A percentile compares a stretch with the other conserved stretches of the same genome.
phyloP scores from a whole-genome alignment of 176 grass and related monocot genomes.

The Carex littledalei region DNA sequence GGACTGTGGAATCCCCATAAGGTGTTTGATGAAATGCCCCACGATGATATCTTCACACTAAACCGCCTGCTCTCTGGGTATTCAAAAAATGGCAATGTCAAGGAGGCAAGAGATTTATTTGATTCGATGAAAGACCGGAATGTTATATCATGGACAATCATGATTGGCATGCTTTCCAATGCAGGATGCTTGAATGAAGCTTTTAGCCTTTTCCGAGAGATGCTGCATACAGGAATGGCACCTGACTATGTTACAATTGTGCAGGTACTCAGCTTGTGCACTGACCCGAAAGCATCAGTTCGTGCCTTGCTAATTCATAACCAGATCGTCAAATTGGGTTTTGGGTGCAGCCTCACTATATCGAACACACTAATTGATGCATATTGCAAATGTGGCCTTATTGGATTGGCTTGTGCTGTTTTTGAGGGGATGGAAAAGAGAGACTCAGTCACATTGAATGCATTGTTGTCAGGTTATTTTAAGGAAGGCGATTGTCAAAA shows the following conservation, averaged over 20 bases:
- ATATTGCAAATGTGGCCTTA: conserved; percentile 72
- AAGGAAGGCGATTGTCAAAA: conserved; percentile 51
- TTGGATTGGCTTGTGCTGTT: conserved; percentile 22
- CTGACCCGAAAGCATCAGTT: background rate
- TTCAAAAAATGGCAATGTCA: conserved; percentile 22
- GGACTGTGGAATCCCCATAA: conserved; percentile 23
- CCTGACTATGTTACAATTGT: conserved; percentile 41
- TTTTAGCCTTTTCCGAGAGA: conserved; percentile 42
- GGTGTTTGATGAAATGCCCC: conserved; percentile 58
- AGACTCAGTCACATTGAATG: conserved; percentile 74
- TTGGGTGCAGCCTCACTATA: conserved; percentile 22
- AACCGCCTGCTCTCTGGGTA: conserved; percentile 59
- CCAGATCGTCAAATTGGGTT: conserved; percentile 40
- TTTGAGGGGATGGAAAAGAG: conserved; percentile 55
- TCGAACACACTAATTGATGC: conserved; percentile 73
- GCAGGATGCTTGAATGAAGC: conserved; percentile 28
- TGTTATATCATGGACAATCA: conserved; percentile 59
- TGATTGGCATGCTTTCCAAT: conserved; percentile 38
- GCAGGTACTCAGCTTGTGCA: conserved; percentile 40
- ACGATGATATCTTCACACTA: conserved; percentile 31
- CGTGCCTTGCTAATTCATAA: conserved; percentile 37
- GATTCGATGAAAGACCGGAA: conserved; percentile 15
- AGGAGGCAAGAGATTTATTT: conserved; percentile 43
- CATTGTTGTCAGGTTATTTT: conserved; percentile 71
- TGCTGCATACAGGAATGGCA: conserved; percentile 37